A percentile compares a stretch with the other conserved stretches of the same genome.
Conservation (phyloP, 2,329 filamentous ascomycete species). For the Colletotrichum cereale region DNA sequence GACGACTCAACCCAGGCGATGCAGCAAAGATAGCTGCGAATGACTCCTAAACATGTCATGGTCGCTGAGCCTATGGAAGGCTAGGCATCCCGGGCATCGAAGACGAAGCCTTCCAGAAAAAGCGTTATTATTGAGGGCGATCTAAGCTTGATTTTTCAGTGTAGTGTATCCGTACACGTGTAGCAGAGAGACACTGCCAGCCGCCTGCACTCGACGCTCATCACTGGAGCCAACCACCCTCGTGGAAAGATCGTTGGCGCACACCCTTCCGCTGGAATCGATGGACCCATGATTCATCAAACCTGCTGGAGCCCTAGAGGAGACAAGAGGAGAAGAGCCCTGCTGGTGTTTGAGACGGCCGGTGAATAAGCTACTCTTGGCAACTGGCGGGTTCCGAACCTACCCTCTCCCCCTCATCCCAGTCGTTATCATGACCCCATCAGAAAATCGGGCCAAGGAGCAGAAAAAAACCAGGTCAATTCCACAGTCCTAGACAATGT, state of each 20-base stretch:
- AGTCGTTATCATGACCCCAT: neutral
- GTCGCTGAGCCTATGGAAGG: neutral
- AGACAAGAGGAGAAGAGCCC: neutral
- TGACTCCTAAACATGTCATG: neutral
- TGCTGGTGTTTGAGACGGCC: neutral
- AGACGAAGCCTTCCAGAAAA: conserved; percentile 24
- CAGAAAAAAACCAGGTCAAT: neutral
- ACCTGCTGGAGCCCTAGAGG: neutral
- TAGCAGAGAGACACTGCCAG: conserved; percentile 25
- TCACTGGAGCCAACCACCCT: conserved; percentile 28
- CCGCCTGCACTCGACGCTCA: conserved; percentile 26
- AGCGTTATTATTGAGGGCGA: conserved; percentile 11
- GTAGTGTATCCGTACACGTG: neutral
- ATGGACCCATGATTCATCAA: conserved; percentile 36
- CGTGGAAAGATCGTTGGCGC: conserved; percentile 37
- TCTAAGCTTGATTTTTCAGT: conserved; percentile 11
- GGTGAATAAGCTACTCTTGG: conserved; percentile 38
- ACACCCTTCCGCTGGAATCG: conserved; percentile 26
- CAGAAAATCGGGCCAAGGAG: neutral
- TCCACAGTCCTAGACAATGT: conserved; percentile 19
- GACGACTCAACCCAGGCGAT: conserved; percentile 7
- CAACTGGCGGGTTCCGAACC: conserved; percentile 9
- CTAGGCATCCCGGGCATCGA: conserved; percentile 2
- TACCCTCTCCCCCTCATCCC: conserved; percentile 11
- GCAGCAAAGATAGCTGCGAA: neutral